A percentile compares a stretch with the other conserved stretches of the same genome.
phyloP scores from a whole-genome alignment of 768 basidiomycete species.

The Tricholoma sp. region DNA sequence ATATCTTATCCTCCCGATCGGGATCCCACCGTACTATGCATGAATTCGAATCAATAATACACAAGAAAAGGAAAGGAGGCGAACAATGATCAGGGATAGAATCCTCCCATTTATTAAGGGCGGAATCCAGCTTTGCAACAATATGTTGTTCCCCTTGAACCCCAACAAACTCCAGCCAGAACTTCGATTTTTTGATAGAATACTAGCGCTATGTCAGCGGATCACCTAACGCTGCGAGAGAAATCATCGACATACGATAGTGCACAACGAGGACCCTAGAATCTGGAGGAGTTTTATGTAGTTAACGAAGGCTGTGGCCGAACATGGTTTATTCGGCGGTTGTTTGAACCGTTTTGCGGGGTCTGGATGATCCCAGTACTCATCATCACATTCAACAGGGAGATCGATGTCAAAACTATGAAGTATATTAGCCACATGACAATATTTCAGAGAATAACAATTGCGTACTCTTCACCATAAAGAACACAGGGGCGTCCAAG shows the following conservation, averaged over 20 bases:
- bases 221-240: neutral
- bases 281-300: slow-evolving; percentile 59
- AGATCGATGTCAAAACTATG: slow-evolving; percentile 70
- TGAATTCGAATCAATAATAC: neutral
- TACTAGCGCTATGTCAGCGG: slow-evolving; percentile 36
- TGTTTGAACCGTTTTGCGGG: slow-evolving; percentile 61
- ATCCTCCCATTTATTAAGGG: slow-evolving; percentile 68
- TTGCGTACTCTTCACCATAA: slow-evolving; percentile 69
- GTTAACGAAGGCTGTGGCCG: slow-evolving; percentile 50
- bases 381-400: slow-evolving; percentile 61
- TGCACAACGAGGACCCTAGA: slow-evolving; percentile 55
- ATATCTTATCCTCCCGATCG: slow-evolving; percentile 33
- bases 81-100: slow-evolving; percentile 54
- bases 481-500: slow-evolving; percentile 73
- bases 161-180: slow-evolving; percentile 56
- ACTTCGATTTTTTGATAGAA: slow-evolving; percentile 74
- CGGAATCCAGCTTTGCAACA: slow-evolving; percentile 67
- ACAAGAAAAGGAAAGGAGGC: slow-evolving; percentile 10
- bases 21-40: slow-evolving; percentile 49
- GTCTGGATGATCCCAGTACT: slow-evolving; percentile 66
- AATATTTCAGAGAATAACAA: slow-evolving; percentile 9
- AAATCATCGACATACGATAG: slow-evolving; percentile 41
- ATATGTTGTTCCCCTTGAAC: slow-evolving; percentile 62
- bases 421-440: neutral
- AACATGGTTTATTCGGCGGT: slow-evolving; percentile 56